These are phyloP conservation scores for Beta macrorhiza DNA, from an alignment of 179 eudicot species.

Conservation along the genomic window DNA sequence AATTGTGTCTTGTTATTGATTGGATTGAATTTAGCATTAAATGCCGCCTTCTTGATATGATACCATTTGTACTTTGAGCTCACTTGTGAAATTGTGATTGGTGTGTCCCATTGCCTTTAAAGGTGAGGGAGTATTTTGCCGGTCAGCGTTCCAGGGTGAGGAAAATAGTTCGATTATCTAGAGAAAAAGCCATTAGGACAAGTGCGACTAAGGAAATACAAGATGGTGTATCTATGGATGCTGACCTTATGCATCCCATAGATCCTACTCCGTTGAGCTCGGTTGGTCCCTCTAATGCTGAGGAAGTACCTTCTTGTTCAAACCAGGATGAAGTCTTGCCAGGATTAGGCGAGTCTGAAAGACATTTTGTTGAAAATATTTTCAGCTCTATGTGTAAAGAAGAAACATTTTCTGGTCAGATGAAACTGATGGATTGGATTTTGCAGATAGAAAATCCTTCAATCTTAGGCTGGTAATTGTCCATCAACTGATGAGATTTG, in stretches of 20 bases:
- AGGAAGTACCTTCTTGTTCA: conserved; percentile 66
- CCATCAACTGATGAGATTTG: background rate
- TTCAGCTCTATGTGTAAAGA: conserved; percentile 75
- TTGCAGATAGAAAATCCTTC: conserved; percentile 66
- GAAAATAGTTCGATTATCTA: conserved; percentile 65
- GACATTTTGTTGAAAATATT: conserved; percentile 61
- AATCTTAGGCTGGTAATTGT: conserved; percentile 63
- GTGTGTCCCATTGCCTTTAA: conserved; percentile 4
- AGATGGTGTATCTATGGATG: conserved; percentile 38
- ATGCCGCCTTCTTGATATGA: background rate
- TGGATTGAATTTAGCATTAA: background rate
- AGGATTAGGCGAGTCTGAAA: conserved; percentile 62
- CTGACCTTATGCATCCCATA: conserved; percentile 40
- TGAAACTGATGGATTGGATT: conserved; percentile 89
- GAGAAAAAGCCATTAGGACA: conserved; percentile 54
- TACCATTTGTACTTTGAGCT: conserved; percentile 6
- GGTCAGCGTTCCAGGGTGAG: conserved; percentile 80
- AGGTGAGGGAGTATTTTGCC: conserved; percentile 84
- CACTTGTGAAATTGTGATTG: background rate
- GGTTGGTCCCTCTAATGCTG: conserved; percentile 49
- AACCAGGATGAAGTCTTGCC: conserved; percentile 54
- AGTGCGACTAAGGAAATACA: conserved; percentile 34
- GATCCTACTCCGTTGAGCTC: conserved; percentile 62
- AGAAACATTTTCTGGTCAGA: conserved; percentile 82
- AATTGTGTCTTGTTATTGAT: background rate